phyloP scores from a whole-genome alignment of 257 asterid genomes.

The Rehmannia glutinosa region DNA sequence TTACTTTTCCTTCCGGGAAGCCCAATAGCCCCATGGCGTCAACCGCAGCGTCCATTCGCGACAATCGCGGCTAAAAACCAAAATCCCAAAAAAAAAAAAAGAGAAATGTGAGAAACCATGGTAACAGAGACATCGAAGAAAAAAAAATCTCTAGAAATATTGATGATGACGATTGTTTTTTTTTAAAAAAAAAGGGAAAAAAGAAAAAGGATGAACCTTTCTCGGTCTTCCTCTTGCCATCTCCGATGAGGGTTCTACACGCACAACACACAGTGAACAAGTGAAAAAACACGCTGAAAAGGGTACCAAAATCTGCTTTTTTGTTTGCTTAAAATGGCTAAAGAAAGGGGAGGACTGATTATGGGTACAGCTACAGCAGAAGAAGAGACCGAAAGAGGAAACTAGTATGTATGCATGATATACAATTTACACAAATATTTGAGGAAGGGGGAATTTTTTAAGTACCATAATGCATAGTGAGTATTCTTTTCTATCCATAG shows the following conservation, averaged over 20 bases:
- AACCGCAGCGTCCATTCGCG: conserved; percentile 61
- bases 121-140: neutral
- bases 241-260: neutral
- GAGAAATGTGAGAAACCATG: neutral
- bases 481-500: no score
- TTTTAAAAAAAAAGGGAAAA: no score
- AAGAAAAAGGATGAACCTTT: conserved; percentile 10
- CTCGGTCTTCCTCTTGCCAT: conserved; percentile 31
- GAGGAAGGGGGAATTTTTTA: no score
- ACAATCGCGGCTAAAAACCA: conserved; percentile 32
- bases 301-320: neutral
- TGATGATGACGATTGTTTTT: neutral
- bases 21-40: conserved; percentile 58
- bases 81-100: neutral
- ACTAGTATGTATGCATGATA: neutral
- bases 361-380: neutral
- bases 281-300: neutral
- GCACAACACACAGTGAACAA: conserved; percentile 4
- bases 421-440: no score
- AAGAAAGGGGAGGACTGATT: neutral
- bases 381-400: neutral
- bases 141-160: neutral
- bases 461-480: no score
- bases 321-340: neutral
- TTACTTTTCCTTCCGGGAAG: conserved; percentile 22